Evolutionary conservation across 495 filamentous ascomycete species (phyloP).

Genomic region (Xylaria venustula): DNA sequence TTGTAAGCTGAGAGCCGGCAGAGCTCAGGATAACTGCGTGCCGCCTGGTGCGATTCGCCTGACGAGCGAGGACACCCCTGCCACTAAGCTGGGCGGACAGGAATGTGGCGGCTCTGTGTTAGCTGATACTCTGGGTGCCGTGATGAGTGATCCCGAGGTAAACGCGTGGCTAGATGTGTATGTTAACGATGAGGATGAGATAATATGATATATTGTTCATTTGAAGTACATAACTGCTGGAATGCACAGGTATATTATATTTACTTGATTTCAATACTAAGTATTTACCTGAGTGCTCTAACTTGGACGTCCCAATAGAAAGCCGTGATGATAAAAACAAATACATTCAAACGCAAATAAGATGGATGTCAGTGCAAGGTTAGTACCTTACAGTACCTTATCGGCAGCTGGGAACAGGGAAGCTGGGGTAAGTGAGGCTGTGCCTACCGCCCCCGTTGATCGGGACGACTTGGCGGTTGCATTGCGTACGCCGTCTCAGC

Average conservation of each 20-base stretch:
- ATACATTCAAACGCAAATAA: too few relatives aligned
- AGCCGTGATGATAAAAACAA: too few relatives aligned
- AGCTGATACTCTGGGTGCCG: conserved; percentile 18
- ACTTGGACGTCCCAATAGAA: too few relatives aligned
- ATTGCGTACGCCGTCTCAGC: not conserved
- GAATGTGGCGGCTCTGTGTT: conserved; percentile 23
- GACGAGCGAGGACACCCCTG: not conserved
- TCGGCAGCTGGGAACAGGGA: too few relatives aligned
- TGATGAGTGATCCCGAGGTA: conserved; percentile 11
- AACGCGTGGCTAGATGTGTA: conserved; percentile 12
- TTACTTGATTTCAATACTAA: too few relatives aligned
- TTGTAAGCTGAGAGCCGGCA: conserved; percentile 31
- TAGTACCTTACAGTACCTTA: too few relatives aligned
- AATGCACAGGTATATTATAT: too few relatives aligned
- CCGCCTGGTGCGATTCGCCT: conserved; percentile 11
- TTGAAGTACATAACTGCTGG: too few relatives aligned
- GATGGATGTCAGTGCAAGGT: too few relatives aligned
- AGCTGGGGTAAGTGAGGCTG: too few relatives aligned
- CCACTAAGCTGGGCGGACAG: conserved; percentile 1
- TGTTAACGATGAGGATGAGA: not conserved
- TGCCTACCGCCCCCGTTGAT: too few relatives aligned
- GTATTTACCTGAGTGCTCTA: too few relatives aligned
- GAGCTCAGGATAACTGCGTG: conserved; percentile 33
- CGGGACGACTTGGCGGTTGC: not conserved
- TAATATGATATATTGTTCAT: not conserved